phyloP scores from a whole-genome alignment of 805 yeast species.

The Wickerhamiella qilinensis region DNA sequence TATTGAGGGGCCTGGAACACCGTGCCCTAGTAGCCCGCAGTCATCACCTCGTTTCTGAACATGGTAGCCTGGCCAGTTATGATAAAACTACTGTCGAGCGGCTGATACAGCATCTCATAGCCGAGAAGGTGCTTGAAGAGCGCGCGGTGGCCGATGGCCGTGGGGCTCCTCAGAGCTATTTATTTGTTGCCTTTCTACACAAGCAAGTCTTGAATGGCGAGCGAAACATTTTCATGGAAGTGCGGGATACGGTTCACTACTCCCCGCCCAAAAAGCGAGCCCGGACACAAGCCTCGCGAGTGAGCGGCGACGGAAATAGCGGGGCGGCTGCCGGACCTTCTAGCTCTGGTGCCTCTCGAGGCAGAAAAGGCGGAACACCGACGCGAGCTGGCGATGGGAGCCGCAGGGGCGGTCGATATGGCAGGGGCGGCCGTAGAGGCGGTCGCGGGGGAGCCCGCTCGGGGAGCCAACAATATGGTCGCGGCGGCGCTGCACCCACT shows the following conservation, averaged over 20 bases:
- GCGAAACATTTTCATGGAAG: not conserved
- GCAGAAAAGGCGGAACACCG: too few species aligned
- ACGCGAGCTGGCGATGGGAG: too few species aligned
- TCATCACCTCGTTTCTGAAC: constrained; percentile 40
- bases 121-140: constrained; percentile 50
- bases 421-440: too few species aligned
- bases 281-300: not conserved
- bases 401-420: too few species aligned
- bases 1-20: constrained; percentile 55
- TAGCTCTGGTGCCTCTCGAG: too few species aligned
- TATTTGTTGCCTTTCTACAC: not conserved
- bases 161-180: not conserved
- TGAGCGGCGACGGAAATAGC: not conserved
- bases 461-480: too few species aligned
- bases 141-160: not conserved
- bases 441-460: too few species aligned
- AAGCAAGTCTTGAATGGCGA: not conserved
- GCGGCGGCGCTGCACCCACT: too few species aligned
- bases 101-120: constrained; percentile 60
- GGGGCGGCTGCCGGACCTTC: not conserved
- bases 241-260: not conserved
- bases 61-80: constrained; percentile 53
- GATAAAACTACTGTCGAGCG: constrained; percentile 65
- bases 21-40: constrained; percentile 48
- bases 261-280: not conserved